Conservation (phyloP, 2,329 filamentous ascomycete genomes). For the Geosmithia putterillii region DNA sequence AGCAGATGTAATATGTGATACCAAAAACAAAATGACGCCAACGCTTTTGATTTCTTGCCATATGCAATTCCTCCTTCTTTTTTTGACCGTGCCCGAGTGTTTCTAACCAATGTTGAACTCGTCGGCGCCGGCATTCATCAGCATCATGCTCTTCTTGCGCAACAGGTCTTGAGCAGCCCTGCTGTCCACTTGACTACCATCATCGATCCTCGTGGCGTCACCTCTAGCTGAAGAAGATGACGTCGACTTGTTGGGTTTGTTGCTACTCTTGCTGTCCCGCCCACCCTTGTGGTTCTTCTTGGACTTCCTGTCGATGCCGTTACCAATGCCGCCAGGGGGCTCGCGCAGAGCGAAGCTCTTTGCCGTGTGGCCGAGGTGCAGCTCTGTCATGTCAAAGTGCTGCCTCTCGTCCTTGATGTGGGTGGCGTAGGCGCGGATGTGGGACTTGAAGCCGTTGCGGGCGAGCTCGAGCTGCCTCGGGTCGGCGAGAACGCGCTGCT, state of each 20-base stretch:
- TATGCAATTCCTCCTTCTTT: not conserved
- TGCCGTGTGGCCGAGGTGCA: constrained; percentile 86
- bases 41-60: not conserved
- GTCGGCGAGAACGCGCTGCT: constrained; percentile 47
- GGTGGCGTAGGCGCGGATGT: constrained; percentile 89
- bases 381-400: constrained; percentile 82
- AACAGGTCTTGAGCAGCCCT: constrained; percentile 25
- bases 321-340: constrained; percentile 70
- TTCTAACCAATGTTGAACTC: constrained; percentile 58
- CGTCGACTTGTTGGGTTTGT: not conserved
- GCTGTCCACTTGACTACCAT: constrained; percentile 21
- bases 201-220: constrained; percentile 18
- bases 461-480: constrained; percentile 61
- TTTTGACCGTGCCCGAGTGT: not conserved
- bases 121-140: constrained; percentile 49
- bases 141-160: constrained; percentile 52
- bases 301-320: constrained; percentile 35
- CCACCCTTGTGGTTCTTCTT: constrained; percentile 21
- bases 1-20: not conserved
- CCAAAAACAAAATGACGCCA: not conserved
- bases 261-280: constrained; percentile 10
- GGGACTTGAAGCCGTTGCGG: constrained; percentile 76
- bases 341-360: constrained; percentile 90
- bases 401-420: constrained; percentile 74
- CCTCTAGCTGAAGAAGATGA: not conserved